Base-by-base conservation (phyloP, 1,284 basidiomycete genomes). In the Tilletia walkeri region DNA sequence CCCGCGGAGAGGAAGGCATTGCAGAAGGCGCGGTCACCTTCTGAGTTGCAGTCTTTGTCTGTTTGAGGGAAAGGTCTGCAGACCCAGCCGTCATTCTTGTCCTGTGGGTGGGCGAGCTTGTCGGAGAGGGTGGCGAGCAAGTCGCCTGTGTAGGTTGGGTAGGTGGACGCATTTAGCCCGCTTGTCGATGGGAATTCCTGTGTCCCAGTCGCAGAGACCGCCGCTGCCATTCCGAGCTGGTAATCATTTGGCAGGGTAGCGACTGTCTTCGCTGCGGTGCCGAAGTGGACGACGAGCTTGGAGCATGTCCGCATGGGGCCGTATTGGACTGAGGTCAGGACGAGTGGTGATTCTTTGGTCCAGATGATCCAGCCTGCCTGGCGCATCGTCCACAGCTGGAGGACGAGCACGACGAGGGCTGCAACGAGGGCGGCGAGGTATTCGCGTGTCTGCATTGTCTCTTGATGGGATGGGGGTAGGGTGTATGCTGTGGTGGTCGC, bases 11-110 rank as follows among this genome's bases (percentile, higher is more conserved):
- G 59, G 34, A 63, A 63, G 59, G 59, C 59, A 36, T 34, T 63
- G 59, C 59, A 63, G 59, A 63, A 63, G 59, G 59, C 30, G 18
- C 59, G 59, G 34, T 63, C 59, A 16, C 36, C 36, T 12, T 63
- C 59, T 16, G 59, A 63, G 36, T 63, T 38, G 59, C 59, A 63
- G 59, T 63, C 59, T 20, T 63, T 9, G 36, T 63, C 59, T n/a
- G 59, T 38, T 38, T 41, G 59, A 16, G 59, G 59, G 36, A 63
- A 63, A 36, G 59, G 36, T 24, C 59, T 34, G 59, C 59, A 63
- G 36, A 63, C 59, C 16, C 30, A 63, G 16, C 59, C 59, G 36
- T 63, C 59, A 6, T 63, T 38, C 12, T 38, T 41, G 7, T 63
- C 59, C 36, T 9, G 18, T 36, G 59, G 16, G 59, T 63, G 59